Base-by-base conservation (phyloP, 768 basidiomycete species). In the Basidioascus undulatus region DNA sequence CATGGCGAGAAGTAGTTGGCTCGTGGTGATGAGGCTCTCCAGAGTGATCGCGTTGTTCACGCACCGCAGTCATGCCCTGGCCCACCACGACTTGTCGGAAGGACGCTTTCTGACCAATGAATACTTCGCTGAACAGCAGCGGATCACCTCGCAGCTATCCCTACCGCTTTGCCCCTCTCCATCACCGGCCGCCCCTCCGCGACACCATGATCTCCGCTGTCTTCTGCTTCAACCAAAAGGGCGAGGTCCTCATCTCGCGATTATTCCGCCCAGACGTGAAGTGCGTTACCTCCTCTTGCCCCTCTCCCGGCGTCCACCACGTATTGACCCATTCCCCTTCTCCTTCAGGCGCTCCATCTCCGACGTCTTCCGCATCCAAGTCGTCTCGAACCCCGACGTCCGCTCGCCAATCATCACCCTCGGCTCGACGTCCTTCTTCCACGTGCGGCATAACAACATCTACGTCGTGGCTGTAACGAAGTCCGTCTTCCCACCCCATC, bases 141-240 rank as follows among this genome's bases (percentile, higher is more conserved):
- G n/a, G n/a, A n/a, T n/a, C n/a, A n/a, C n/a, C n/a, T n/a, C n/a
- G n/a, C n/a, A n/a, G n/a, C n/a, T n/a, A n/a, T n/a, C n/a, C n/a
- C n/a, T n/a, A n/a, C n/a, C n/a, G n/a, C n/a, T n/a, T n/a, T n/a
- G n/a, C n/a, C 33, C 33, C 33, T 20, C 33, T 20, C 6, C 33
- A 11, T 35, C 33, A 13, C 6, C 33, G 12, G 6, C 33, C 33
- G 18, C 32, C n/a, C 32, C 32, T 16, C 32, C n/a, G 9, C 16
- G 15, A 12, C 3, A 23, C 15, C 28, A 44, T 44, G 43, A 44
- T 44, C 43, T 36, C 34, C 23, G 43, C 43, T 12, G 27, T 44
- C 71, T 94, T 96, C 61, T 83, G 94, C 44, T 92, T 94, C 68
- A 98, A 94, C 56, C 84, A 87, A 60, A 94, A 96, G 60, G 92